Evolutionary conservation across 345 rosid genomes (phyloP), one percentile per base, ranked within the genome.

Genomic region (Raphanus raphanistrum): DNA sequence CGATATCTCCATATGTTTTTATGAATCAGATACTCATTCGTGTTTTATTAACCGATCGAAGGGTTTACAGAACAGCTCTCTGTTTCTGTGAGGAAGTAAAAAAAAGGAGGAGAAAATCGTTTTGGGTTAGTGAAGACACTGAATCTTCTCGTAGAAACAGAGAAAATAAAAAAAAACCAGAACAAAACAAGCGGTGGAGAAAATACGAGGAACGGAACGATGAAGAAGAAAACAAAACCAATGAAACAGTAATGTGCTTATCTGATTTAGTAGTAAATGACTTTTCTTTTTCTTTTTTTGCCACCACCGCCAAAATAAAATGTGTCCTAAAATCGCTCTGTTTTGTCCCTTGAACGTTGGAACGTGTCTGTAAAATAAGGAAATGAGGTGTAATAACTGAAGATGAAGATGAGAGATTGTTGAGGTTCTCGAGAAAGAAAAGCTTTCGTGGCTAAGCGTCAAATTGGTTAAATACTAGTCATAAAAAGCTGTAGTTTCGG

Each of bases 1-100:
- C 13, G 71, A 86, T 11, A 90, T 77, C 84, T 90, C 90, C 8
- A 90, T 86, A 4, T 85, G 87, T 50, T 50, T 50, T 0, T n/a
- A 50, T 1, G 88, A 88, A 65, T 64, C 62, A 72, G 33, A 72
- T 0, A 45, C 54, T 43, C 72, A 78, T 78, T 45, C 2, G 63
- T 8, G 48, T 31, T 25, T 5, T 29, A 12, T 43, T 27, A 33
- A 57, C 27, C 41, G 58, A 67, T 66, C 58, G 21, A 66, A 55
- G 55, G 43, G 26, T 43, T 26, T 62, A 35, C 17, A 32, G 52
- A 35, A 69, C 59, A 63, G 25, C 66, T 70, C 43, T 63, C 58
- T 77, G 55, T 55, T 16, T 29, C 10, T 52, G 2, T 50, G 55
- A 70, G 15, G 64, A 70, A 15, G 43, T 11, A 11, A n/a, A n/a